phyloP scores from a whole-genome alignment of 2,329 filamentous ascomycete genomes.

The Verticillium klebahnii region DNA sequence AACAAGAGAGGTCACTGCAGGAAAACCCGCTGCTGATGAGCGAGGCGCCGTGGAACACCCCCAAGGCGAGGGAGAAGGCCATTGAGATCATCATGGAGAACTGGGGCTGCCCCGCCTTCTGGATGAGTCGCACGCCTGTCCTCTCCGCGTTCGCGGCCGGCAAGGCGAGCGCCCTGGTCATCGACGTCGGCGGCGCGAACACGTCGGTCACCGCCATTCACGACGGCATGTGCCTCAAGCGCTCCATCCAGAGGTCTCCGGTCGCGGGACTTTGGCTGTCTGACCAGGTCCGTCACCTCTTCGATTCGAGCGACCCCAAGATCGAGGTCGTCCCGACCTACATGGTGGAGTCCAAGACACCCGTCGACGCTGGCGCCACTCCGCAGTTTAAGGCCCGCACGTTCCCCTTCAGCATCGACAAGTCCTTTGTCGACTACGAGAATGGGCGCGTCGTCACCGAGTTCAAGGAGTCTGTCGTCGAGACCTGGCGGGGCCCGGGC shows the following conservation, averaged over 20 bases:
- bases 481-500: slow-evolving; percentile 82
- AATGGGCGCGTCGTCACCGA: slow-evolving; percentile 92
- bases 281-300: slow-evolving; percentile 78
- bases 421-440: slow-evolving; percentile 76
- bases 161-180: slow-evolving; percentile 86
- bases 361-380: slow-evolving; percentile 80
- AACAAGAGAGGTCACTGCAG: slow-evolving; percentile 71
- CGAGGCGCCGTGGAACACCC: slow-evolving; percentile 86
- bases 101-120: slow-evolving; percentile 94
- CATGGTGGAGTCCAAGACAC: slow-evolving; percentile 79
- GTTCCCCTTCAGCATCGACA: slow-evolving; percentile 56
- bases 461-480: slow-evolving; percentile 96
- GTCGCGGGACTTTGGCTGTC: slow-evolving; percentile 89
- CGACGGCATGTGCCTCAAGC: slow-evolving; percentile 90
- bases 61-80: slow-evolving; percentile 85
- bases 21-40: slow-evolving; percentile 93
- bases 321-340: slow-evolving; percentile 79
- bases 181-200: slow-evolving; percentile 86
- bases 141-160: slow-evolving; percentile 88
- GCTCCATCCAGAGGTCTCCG: slow-evolving; percentile 80
- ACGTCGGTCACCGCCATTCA: slow-evolving; percentile 88
- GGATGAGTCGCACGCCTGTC: slow-evolving; percentile 83
- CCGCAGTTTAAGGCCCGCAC: slow-evolving; percentile 71
- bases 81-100: slow-evolving; percentile 97
- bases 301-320: slow-evolving; percentile 63